Base-by-base conservation (phyloP, 1,284 basidiomycete genomes). In the Malassezia dermatis region DNA sequence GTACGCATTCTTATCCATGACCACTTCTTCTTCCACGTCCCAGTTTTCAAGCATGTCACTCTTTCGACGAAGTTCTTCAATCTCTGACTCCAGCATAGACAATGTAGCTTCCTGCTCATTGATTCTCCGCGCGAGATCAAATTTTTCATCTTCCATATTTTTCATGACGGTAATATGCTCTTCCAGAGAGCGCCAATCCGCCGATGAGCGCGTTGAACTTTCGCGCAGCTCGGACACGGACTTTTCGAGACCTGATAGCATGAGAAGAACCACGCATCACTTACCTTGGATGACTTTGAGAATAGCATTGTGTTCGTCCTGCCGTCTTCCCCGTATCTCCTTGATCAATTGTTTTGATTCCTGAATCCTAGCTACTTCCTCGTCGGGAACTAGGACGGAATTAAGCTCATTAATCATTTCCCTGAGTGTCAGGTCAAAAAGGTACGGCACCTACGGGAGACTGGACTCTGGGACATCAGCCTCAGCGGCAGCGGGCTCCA, bases 91-190 rank as follows among this genome's bases (percentile, higher is more conserved):
- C 23, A 69, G 62, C 24, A 39, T 30, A 17, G 51, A 54, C 4
- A 69, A 53, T 1, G 58, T 39, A n/a, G 52, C 15, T 50, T 69
- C 64, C 41, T 65, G 58, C 47, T 69, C 66, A 50, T 69, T 69
- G 44, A 65, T 65, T 23, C 60, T 69, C 42, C 66, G 67, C 8
- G 64, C 66, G 7, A 69, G 54, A 31, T 66, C 64, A 28, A 69
- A 69, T 42, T 69, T 66, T n/a, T 60, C 27, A 27, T 66, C 62
- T 32, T 69, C 66, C 27, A 69, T 46, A 24, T 60, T 59, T 21
- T 61, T 60, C 37, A 69, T 65, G 2, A 51, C 57, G 8, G 60
- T 53, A 2, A 53, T 49, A 34, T 69, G 65, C n/a, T 37, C 41
- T 8, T 62, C 53, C 11, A 66, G 46, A 4, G 51, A 55, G 8